Evolutionary conservation across 2,329 filamentous ascomycete genomes (phyloP).

Genomic region (Penicillium fuscoglaucum): DNA sequence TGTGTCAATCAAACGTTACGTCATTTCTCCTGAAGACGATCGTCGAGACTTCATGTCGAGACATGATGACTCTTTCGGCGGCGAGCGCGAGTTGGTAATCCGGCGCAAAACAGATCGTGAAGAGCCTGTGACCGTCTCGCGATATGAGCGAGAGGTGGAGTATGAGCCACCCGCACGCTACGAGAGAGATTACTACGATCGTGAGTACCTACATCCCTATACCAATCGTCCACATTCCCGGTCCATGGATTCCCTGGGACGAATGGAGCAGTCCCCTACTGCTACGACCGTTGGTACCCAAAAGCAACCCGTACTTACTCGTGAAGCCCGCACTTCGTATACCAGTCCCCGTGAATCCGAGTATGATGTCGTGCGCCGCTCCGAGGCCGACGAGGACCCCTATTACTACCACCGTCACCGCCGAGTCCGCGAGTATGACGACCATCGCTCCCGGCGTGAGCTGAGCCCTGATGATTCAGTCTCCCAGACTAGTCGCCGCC

Average conservation of each 20-base stretch:
- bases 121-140: constrained; percentile 42
- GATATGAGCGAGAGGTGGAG: constrained; percentile 50
- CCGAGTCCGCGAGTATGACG: constrained; percentile 55
- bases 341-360: constrained; percentile 54
- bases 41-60: constrained; percentile 37
- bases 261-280: constrained; percentile 46
- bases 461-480: constrained; percentile 55
- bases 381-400: constrained; percentile 57
- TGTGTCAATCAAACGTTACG: constrained; percentile 59
- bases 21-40: constrained; percentile 46
- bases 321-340: constrained; percentile 54
- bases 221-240: constrained; percentile 54
- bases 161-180: constrained; percentile 46
- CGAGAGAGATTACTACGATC: constrained; percentile 49
- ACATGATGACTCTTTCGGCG: constrained; percentile 26
- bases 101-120: constrained; percentile 49
- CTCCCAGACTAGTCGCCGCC: constrained; percentile 50
- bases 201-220: constrained; percentile 42
- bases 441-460: constrained; percentile 47
- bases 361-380: constrained; percentile 61
- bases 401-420: constrained; percentile 64
- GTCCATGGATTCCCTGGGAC: constrained; percentile 54
- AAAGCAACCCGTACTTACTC: constrained; percentile 57
- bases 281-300: constrained; percentile 51
- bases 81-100: constrained; percentile 47